Evolutionary conservation across 73 alveolate genomes (phyloP).

Genomic region (Tetrahymena malaccensis): DNA sequence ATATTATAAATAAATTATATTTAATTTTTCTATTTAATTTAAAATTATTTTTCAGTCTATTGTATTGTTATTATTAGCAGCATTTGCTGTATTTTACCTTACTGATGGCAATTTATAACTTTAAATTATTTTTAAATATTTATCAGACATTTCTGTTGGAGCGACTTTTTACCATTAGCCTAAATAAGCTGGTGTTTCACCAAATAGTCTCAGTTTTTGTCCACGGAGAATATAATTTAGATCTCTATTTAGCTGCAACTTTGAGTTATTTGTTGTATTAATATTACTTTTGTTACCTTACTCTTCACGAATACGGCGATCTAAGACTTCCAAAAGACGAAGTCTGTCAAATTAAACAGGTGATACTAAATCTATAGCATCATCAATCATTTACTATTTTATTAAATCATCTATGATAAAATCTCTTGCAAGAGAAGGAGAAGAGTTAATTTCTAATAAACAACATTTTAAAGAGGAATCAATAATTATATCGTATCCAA

Average conservation of each 20-base stretch:
- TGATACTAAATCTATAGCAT: slow-evolving; percentile 75
- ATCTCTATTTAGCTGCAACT: slow-evolving; percentile 69
- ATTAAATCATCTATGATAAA: slow-evolving; percentile 83
- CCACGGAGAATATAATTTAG: slow-evolving; percentile 85
- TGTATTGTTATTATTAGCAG: not conserved
- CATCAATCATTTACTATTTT: slow-evolving; percentile 78
- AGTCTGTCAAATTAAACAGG: slow-evolving; percentile 78
- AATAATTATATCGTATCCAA: slow-evolving; percentile 90
- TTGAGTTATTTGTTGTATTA: slow-evolving; percentile 51
- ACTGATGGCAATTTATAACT: not conserved
- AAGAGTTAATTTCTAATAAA: slow-evolving; percentile 89
- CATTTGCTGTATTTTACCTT: not conserved
- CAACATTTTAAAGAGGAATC: slow-evolving; percentile 80
- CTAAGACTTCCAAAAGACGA: slow-evolving; percentile 75
- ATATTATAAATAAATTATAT: too few species aligned
- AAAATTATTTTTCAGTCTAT: not conserved
- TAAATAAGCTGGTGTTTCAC: slow-evolving; percentile 78
- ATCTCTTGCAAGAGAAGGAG: slow-evolving; percentile 88
- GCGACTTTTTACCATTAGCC: slow-evolving; percentile 78
- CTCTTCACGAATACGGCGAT: slow-evolving; percentile 76
- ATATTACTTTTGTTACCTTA: slow-evolving; percentile 56
- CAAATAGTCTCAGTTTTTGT: slow-evolving; percentile 65
- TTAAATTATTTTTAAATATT: not conserved
- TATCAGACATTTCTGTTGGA: slow-evolving; percentile 37
- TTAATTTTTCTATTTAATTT: too few species aligned